These are phyloP conservation scores for Alternaria ventricosa DNA, from an alignment of 2,329 filamentous ascomycete genomes.

Conservation along the genomic window DNA sequence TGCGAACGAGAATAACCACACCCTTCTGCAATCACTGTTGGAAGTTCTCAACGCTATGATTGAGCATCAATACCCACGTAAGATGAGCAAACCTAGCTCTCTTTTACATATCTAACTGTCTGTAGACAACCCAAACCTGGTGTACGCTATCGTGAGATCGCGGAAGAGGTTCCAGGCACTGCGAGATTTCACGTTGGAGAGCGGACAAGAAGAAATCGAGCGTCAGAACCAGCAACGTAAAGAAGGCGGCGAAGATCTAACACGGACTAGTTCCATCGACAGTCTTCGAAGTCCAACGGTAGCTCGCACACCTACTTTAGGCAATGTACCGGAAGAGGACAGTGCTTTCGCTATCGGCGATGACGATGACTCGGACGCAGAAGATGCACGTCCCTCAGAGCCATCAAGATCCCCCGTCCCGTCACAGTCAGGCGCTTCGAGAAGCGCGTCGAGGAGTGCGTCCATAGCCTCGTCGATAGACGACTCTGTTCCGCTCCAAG, in stretches of 20 bases:
- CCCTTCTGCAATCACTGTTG: slow-evolving; percentile 78
- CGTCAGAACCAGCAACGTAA: slow-evolving; percentile 74
- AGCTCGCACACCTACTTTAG: slow-evolving; percentile 63
- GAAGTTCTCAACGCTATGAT: slow-evolving; percentile 90
- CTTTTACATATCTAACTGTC: slow-evolving; percentile 18
- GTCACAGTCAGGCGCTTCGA: slow-evolving; percentile 52
- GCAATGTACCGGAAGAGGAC: slow-evolving; percentile 78
- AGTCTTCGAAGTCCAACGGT: slow-evolving; percentile 69
- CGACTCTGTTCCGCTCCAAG: slow-evolving; percentile 80
- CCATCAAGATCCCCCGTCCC: slow-evolving; percentile 38
- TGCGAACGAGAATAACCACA: slow-evolving; percentile 89
- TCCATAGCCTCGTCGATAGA: slow-evolving; percentile 73
- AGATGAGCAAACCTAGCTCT: slow-evolving; percentile 37
- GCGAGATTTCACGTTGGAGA: slow-evolving; percentile 87
- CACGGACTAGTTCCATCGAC: slow-evolving; percentile 68
- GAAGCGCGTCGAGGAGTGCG: slow-evolving; percentile 58
- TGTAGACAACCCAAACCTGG: slow-evolving; percentile 78
- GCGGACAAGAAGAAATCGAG: slow-evolving; percentile 89
- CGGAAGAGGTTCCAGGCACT: slow-evolving; percentile 84
- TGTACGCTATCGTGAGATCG: slow-evolving; percentile 80
- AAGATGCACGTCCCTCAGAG: slow-evolving; percentile 57
- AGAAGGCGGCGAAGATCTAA: slow-evolving; percentile 55
- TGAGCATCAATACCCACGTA: slow-evolving; percentile 84
- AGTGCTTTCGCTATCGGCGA: slow-evolving; percentile 88
- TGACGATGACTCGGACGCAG: slow-evolving; percentile 71